Conservation (phyloP, 2,329 filamentous ascomycete genomes). For the Intubia oerlemansii region DNA sequence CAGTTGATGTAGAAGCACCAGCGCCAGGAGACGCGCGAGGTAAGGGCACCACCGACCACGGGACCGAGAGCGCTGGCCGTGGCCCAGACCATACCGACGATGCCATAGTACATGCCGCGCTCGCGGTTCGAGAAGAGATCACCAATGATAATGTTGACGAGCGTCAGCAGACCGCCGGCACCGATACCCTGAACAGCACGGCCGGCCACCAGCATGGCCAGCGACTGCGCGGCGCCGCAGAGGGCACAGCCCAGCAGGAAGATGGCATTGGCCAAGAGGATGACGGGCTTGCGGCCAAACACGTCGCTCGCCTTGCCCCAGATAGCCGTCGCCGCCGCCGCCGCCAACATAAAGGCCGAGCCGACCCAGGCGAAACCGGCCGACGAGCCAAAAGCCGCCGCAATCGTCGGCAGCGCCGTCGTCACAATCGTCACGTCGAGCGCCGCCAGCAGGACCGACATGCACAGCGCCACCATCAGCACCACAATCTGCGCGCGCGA, state of each 20-base stretch:
- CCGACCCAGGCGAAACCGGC: constrained; percentile 63
- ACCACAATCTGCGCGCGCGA: constrained; percentile 2
- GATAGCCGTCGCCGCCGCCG: constrained; percentile 42
- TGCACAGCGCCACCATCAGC: constrained; percentile 6
- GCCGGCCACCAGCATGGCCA: constrained; percentile 30
- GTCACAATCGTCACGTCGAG: constrained; percentile 41
- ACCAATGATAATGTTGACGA: constrained; percentile 36
- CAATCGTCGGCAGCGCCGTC: constrained; percentile 45
- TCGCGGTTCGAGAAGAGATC: constrained; percentile 16
- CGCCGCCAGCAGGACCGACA: constrained; percentile 27
- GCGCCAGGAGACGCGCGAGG: constrained; percentile 26
- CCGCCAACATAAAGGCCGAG: constrained; percentile 49
- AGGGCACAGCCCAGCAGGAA: constrained; percentile 34
- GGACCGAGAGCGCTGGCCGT: constrained; percentile 7
- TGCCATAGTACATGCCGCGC: constrained; percentile 9
- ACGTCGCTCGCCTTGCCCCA: constrained; percentile 46
- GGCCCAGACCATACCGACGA: constrained; percentile 9
- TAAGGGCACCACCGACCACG: constrained; percentile 8
- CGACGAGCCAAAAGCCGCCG: constrained; percentile 39
- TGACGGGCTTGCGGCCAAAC: constrained; percentile 33
- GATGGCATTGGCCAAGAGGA: constrained; percentile 26
- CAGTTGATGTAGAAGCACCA: constrained; percentile 50
- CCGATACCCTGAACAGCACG: constrained; percentile 35
- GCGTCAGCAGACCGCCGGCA: constrained; percentile 33
- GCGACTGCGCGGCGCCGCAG: constrained; percentile 26